phyloP scores from a whole-genome alignment of 148 eudicot species.

The Diospyros kaki region DNA sequence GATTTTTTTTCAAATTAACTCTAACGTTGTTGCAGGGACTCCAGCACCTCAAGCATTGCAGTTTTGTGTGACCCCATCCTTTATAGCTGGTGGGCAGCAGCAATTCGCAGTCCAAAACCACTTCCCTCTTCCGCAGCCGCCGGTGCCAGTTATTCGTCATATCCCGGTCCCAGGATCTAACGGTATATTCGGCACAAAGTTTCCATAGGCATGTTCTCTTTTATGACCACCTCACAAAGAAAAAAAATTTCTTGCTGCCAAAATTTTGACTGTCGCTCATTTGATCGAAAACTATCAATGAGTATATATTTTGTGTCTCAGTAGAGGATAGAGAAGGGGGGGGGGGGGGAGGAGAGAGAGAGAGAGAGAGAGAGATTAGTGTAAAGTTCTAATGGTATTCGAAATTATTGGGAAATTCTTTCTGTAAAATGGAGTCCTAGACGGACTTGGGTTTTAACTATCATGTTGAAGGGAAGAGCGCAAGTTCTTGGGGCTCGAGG shows the following conservation, averaged over 20 bases:
- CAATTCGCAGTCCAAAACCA: slow-evolving; percentile 43
- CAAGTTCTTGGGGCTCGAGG: neutral
- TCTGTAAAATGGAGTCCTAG: neutral
- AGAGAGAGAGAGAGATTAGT: neutral
- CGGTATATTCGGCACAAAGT: slow-evolving; percentile 36
- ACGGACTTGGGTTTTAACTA: neutral
- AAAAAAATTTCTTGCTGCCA: neutral
- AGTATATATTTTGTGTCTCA: neutral
- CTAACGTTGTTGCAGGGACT: slow-evolving; percentile 35
- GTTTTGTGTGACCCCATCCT: slow-evolving; percentile 36
- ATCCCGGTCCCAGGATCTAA: slow-evolving; percentile 39
- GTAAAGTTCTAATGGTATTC: neutral
- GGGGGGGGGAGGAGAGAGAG: neutral
- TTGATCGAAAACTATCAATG: neutral
- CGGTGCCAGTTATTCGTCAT: slow-evolving; percentile 35
- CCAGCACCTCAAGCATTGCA: slow-evolving; percentile 44
- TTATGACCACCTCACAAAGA: neutral
- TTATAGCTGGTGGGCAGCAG: slow-evolving; percentile 38
- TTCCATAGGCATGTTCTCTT: slow-evolving; percentile 28
- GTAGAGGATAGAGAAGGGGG: neutral
- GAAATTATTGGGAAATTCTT: slow-evolving; percentile 7
- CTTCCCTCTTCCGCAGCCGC: slow-evolving; percentile 47
- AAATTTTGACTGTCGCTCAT: slow-evolving; percentile 17
- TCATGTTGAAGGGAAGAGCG: neutral
- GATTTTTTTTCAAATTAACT: neutral